A percentile compares a stretch with the other conserved stretches of the same genome.
Evolutionary conservation across 495 filamentous ascomycete genomes (phyloP).

Genomic region (Umbilicaria muhlenbergii): DNA sequence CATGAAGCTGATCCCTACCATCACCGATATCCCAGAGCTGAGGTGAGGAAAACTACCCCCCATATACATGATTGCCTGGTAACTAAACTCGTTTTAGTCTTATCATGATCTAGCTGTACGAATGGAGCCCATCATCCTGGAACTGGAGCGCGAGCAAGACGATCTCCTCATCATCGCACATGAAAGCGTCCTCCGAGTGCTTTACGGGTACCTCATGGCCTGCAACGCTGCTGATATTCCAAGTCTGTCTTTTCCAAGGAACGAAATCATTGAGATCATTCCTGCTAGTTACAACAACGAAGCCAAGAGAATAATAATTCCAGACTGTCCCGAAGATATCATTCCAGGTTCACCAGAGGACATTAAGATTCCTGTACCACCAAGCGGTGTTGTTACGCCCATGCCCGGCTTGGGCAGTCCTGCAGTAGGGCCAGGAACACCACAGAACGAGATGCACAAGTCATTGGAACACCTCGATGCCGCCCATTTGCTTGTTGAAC

Average conservation of each 20-base stretch:
- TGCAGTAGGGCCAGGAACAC: slow-evolving; percentile 24
- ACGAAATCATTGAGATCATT: slow-evolving; percentile 98
- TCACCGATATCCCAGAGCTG: slow-evolving; percentile 87
- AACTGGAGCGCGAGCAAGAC: slow-evolving; percentile 92
- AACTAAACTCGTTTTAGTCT: slow-evolving; percentile 39
- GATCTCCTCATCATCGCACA: slow-evolving; percentile 96
- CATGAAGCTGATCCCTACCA: slow-evolving; percentile 95
- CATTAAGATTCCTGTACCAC: slow-evolving; percentile 64
- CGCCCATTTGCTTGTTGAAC: no score
- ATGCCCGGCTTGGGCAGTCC: slow-evolving; percentile 33
- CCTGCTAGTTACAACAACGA: slow-evolving; percentile 95
- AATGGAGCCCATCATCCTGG: slow-evolving; percentile 95
- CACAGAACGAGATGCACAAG: slow-evolving; percentile 17
- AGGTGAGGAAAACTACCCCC: slow-evolving; percentile 38
- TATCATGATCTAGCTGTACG: slow-evolving; percentile 97
- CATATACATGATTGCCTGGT: not conserved
- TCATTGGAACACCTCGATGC: no score
- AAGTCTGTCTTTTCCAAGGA: slow-evolving; percentile 78
- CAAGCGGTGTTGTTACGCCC: slow-evolving; percentile 36
- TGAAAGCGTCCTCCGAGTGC: slow-evolving; percentile 85
- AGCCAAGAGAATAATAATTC: slow-evolving; percentile 72
- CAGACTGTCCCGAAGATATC: slow-evolving; percentile 40
- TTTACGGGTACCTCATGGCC: slow-evolving; percentile 98
- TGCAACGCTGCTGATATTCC: slow-evolving; percentile 95
- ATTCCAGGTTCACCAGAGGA: slow-evolving; percentile 69